phyloP scores from a whole-genome alignment of 805 yeast species.

The Wilhelminamyces savonicus region DNA sequence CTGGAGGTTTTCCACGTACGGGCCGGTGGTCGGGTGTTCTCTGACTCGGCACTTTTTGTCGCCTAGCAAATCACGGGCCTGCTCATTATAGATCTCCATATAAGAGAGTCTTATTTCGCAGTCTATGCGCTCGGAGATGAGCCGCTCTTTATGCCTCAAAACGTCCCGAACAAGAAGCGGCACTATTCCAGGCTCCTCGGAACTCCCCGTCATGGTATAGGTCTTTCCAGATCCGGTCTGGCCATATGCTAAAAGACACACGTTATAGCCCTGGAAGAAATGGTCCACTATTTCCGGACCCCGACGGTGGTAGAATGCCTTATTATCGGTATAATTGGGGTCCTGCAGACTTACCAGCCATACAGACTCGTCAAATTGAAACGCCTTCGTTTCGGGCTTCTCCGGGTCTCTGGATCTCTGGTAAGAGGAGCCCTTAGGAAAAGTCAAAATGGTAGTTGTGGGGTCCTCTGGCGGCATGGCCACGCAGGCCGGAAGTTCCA shows the following conservation, averaged over 20 bases:
- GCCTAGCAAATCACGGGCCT: slow-evolving; percentile 56
- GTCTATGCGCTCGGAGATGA: slow-evolving; percentile 31
- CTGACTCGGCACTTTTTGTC: slow-evolving; percentile 43
- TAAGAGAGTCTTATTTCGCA: slow-evolving; percentile 48
- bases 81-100: slow-evolving; percentile 75
- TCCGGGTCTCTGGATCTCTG: slow-evolving; percentile 5
- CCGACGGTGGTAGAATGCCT: slow-evolving; percentile 41
- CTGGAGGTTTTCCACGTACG: slow-evolving; percentile 62
- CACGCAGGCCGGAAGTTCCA: slow-evolving; percentile 13
- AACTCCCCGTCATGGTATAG: slow-evolving; percentile 36
- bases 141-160: slow-evolving; percentile 34
- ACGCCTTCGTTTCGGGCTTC: slow-evolving; percentile 20
- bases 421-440: slow-evolving; percentile 17
- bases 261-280: slow-evolving; percentile 83
- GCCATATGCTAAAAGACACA: slow-evolving; percentile 93
- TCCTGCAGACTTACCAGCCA: slow-evolving; percentile 37
- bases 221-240: slow-evolving; percentile 67
- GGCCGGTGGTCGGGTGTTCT: slow-evolving; percentile 61
- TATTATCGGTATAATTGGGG: slow-evolving; percentile 41
- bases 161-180: slow-evolving; percentile 46
- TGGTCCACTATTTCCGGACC: slow-evolving; percentile 53
- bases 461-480: slow-evolving; percentile 23
- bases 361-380: slow-evolving; percentile 47
- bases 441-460: slow-evolving; percentile 10
- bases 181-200: slow-evolving; percentile 29